Percentiles rank a stretch among this genome's conserved stretches.
phyloP scores from a whole-genome alignment of 2,329 filamentous ascomycete genomes.

The Colletotrichum sublineola region DNA sequence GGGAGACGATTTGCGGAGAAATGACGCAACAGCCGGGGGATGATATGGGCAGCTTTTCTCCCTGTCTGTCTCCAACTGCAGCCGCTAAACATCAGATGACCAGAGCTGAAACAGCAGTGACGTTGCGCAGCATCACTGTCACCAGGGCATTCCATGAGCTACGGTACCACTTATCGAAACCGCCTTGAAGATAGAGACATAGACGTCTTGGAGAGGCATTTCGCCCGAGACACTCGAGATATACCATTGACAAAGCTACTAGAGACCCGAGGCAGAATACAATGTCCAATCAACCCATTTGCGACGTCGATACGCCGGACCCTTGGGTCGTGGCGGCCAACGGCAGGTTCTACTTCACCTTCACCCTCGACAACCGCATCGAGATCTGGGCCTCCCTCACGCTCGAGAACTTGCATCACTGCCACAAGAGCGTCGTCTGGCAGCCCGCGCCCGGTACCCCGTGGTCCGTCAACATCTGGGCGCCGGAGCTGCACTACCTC shows the following conservation, averaged over 20 bases:
- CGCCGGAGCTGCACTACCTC: conserved; percentile 45
- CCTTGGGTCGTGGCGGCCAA: conserved; percentile 49
- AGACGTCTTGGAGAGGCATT: background rate
- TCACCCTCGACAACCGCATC: conserved; percentile 51
- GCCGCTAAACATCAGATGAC: conserved; percentile 34
- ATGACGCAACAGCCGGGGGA: conserved; percentile 23
- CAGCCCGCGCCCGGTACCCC: conserved; percentile 40
- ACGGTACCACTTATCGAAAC: background rate
- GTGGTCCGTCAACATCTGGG: conserved; percentile 45
- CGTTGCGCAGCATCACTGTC: conserved; percentile 2
- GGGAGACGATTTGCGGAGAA: conserved; percentile 26
- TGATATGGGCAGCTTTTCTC: background rate
- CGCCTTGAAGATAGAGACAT: background rate
- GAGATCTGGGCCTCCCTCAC: conserved; percentile 51
- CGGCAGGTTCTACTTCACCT: conserved; percentile 49
- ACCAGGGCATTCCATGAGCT: background rate
- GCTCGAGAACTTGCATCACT: conserved; percentile 50
- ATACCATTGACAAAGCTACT: background rate
- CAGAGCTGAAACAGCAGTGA: conserved; percentile 33
- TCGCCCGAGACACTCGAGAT: background rate
- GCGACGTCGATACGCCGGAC: conserved; percentile 49
- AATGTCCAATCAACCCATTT: conserved; percentile 50
- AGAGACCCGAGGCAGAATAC: background rate
- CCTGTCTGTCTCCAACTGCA: conserved; percentile 17
- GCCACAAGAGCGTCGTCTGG: conserved; percentile 47